A percentile compares a stretch with the other conserved stretches of the same genome.
phyloP scores from a whole-genome alignment of 1,284 basidiomycete species.

The Cronartium ribicola region DNA sequence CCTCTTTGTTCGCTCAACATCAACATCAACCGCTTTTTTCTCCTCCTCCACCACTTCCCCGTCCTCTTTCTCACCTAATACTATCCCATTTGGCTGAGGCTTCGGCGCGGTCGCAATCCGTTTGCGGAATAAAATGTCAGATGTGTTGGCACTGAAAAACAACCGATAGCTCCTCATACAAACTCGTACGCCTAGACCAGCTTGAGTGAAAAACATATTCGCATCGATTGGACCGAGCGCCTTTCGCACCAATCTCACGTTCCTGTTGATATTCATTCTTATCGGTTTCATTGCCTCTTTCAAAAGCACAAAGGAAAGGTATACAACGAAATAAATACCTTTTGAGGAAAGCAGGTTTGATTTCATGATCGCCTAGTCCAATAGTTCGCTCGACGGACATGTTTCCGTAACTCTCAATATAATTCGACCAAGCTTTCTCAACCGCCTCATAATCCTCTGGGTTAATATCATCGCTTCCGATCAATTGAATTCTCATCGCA shows the following conservation, averaged over 20 bases:
- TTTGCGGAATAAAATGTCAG: constrained; percentile 51
- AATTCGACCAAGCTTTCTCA: constrained; percentile 48
- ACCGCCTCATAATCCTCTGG: constrained; percentile 47
- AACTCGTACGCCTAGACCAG: constrained; percentile 48
- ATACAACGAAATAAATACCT: constrained; percentile 13
- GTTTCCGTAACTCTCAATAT: constrained; percentile 46
- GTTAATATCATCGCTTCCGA: constrained; percentile 48
- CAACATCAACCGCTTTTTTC: background rate
- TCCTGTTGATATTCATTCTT: constrained; percentile 11
- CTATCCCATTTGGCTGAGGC: background rate
- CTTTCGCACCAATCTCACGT: constrained; percentile 42
- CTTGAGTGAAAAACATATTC: constrained; percentile 39
- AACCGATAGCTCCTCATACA: constrained; percentile 54
- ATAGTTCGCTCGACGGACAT: constrained; percentile 45
- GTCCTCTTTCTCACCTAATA: background rate
- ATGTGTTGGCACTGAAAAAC: constrained; percentile 53
- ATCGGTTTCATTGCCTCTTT: background rate
- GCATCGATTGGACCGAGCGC: constrained; percentile 25
- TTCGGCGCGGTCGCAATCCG: background rate
- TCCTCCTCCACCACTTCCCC: constrained; percentile 4
- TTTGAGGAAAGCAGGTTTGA: constrained; percentile 42
- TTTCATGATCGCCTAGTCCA: constrained; percentile 41
- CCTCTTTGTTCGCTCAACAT: background rate
- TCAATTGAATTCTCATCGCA: constrained; percentile 48
- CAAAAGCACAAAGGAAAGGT: constrained; percentile 3